Conservation (phyloP, 345 rosid species). For the Salix exigua region DNA sequence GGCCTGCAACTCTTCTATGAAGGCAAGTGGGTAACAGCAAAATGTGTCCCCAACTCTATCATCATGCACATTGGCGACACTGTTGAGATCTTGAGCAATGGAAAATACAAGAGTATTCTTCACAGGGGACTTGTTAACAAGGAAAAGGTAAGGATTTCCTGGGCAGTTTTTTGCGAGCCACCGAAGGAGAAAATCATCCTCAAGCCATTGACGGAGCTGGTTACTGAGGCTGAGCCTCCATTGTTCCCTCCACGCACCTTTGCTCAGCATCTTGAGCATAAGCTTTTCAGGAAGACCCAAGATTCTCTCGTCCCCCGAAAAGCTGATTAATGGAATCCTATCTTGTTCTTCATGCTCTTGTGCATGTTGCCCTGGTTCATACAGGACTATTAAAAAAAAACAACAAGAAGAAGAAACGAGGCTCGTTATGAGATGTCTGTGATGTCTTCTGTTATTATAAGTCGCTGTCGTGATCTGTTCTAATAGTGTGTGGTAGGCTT, state of each 20-base stretch:
- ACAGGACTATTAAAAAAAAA: background rate
- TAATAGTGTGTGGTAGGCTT: background rate
- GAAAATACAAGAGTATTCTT: constrained; percentile 88
- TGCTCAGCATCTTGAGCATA: constrained; percentile 74
- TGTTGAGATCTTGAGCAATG: constrained; percentile 84
- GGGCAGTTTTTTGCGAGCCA: constrained; percentile 98
- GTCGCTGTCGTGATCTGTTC: background rate
- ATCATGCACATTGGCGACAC: constrained; percentile 96
- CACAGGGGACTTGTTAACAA: constrained; percentile 89
- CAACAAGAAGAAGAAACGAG: no score
- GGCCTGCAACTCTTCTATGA: constrained; percentile 85
- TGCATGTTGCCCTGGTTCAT: background rate
- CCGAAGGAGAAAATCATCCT: constrained; percentile 91
- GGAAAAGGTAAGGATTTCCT: constrained; percentile 91
- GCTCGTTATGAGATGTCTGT: no score
- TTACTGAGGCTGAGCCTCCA: constrained; percentile 63
- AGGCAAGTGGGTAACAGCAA: constrained; percentile 81
- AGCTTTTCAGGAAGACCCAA: constrained; percentile 68
- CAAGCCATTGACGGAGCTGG: constrained; percentile 65
- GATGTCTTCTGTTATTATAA: background rate
- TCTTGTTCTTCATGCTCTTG: background rate
- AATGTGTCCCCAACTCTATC: constrained; percentile 89
- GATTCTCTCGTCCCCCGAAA: constrained; percentile 5
- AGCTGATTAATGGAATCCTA: background rate
- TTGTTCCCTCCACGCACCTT: constrained; percentile 88